phyloP scores from a whole-genome alignment of 441 rosid species.

The Isatis lusitanica region DNA sequence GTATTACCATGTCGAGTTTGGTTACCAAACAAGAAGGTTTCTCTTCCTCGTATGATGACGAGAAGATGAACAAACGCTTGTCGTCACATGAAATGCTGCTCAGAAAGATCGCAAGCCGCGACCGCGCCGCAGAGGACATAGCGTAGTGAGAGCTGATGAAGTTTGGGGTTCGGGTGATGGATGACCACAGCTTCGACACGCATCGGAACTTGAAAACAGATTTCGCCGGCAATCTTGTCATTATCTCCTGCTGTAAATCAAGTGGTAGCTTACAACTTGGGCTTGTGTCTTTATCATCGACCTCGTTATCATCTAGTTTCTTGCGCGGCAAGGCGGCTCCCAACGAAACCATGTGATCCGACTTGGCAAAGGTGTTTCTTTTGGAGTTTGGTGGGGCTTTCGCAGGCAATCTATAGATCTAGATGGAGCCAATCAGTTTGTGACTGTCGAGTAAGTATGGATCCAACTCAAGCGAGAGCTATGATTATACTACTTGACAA shows the following conservation, averaged over 20 bases:
- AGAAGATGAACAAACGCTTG: not conserved
- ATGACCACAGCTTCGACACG: slow-evolving; percentile 7
- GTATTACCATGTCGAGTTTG: too few relatives aligned
- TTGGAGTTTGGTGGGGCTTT: too few relatives aligned
- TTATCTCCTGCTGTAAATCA: not conserved
- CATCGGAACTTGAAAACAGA: not conserved
- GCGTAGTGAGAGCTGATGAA: not conserved
- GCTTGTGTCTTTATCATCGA: not conserved
- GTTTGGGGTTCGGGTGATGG: not conserved
- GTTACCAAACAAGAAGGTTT: too few relatives aligned
- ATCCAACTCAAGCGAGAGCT: too few relatives aligned
- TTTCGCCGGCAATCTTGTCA: not conserved
- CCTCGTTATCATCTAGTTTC: not conserved
- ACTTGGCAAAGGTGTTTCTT: too few relatives aligned
- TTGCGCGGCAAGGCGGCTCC: not conserved
- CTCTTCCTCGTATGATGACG: too few relatives aligned
- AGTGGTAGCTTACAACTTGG: not conserved
- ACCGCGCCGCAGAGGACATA: not conserved
- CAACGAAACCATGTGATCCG: not conserved
- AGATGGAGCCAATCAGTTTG: too few relatives aligned
- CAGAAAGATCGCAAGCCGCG: not conserved
- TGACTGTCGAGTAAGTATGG: too few relatives aligned
- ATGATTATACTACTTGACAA: too few relatives aligned
- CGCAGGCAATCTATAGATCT: too few relatives aligned
- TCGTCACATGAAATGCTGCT: not conserved